A percentile compares a stretch with the other conserved stretches of the same genome.
Conservation (phyloP, 345 rosid genomes). For the Citrus hindsii region DNA sequence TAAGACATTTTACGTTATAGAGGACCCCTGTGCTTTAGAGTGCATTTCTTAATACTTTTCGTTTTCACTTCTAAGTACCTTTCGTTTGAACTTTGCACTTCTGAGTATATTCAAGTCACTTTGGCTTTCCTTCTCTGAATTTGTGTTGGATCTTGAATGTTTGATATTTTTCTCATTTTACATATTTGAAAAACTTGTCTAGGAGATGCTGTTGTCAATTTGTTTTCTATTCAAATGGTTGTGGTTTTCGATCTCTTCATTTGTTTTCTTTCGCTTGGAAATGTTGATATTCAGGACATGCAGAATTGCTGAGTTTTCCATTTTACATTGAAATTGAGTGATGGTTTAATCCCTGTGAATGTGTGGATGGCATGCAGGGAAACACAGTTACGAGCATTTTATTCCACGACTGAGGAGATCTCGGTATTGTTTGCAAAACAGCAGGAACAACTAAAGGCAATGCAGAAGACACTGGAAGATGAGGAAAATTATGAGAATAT, state of each 20-base stretch:
- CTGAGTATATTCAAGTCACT: not conserved
- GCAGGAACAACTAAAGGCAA: constrained; percentile 93
- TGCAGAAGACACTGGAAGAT: constrained; percentile 91
- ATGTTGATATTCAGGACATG: not conserved
- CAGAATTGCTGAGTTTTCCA: not conserved
- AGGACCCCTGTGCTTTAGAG: not conserved
- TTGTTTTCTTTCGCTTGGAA: not conserved
- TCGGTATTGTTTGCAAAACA: constrained; percentile 70
- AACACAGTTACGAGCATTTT: constrained; percentile 90
- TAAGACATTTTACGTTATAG: too few species aligned
- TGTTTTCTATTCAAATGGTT: not conserved
- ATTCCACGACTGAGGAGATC: constrained; percentile 93
- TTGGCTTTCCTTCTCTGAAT: not conserved
- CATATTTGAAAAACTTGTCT: not conserved
- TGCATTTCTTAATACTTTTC: not conserved
- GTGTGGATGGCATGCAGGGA: constrained; percentile 54
- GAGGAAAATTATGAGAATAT: constrained; percentile 84
- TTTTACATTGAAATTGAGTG: not conserved
- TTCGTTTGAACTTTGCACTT: not conserved
- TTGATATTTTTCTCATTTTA: not conserved
- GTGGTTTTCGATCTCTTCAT: not conserved
- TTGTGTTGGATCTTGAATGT: not conserved
- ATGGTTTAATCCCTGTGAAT: not conserved
- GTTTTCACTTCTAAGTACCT: not conserved
- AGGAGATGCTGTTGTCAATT: not conserved